Percentiles rank a stretch among this genome's conserved stretches.
Conservation (phyloP, 208 protist genomes). For the Balamuthia mandrillaris region DNA sequence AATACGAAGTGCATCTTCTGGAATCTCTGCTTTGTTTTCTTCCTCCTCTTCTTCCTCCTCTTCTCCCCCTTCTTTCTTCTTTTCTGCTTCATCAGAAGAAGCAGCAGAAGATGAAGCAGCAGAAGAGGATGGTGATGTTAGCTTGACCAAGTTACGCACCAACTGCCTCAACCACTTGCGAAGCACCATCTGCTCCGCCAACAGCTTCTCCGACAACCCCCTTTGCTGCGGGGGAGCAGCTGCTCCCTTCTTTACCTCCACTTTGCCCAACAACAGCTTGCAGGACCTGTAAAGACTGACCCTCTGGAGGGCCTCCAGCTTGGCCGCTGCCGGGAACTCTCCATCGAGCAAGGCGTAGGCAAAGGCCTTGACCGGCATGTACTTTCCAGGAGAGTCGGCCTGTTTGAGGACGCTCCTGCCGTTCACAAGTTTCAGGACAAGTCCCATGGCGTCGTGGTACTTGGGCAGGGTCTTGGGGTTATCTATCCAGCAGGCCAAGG, state of each 20-base stretch:
- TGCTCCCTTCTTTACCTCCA: neutral
- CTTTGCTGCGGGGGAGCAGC: neutral
- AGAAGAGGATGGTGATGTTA: neutral
- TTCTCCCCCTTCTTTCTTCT: neutral
- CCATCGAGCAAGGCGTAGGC: neutral
- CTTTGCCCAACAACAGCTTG: constrained; percentile 14
- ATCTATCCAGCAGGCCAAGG: constrained; percentile 18
- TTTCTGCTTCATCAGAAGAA: too few species aligned
- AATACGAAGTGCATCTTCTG: neutral
- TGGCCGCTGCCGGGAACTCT: neutral
- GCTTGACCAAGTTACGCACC: neutral
- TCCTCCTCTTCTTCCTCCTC: neutral
- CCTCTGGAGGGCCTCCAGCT: neutral
- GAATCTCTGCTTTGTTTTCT: neutral
- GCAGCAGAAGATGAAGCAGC: too few species aligned
- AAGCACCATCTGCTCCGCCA: neutral
- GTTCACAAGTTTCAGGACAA: constrained; percentile 9
- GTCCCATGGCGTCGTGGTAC: neutral
- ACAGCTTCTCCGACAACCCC: neutral
- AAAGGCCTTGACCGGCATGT: constrained; percentile 29
- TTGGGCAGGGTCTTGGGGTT: constrained; percentile 26
- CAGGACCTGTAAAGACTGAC: neutral
- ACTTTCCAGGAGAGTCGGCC: constrained; percentile 29
- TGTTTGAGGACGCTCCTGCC: neutral
- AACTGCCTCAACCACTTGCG: neutral